Conservation (phyloP, 164 flowering plant genomes). For the Umbellularia californica region DNA sequence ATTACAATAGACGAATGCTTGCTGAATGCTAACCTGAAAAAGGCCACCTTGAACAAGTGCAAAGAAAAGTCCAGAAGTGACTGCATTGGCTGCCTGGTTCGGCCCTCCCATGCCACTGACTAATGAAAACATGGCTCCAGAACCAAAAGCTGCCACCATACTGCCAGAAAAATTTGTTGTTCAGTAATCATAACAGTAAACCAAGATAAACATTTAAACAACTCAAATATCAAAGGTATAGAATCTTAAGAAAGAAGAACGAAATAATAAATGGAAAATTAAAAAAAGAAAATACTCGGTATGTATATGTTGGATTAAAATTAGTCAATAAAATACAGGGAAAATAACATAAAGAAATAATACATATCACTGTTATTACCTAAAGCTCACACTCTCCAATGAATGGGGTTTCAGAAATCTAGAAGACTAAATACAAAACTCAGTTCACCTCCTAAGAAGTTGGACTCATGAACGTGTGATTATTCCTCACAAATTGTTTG, state of each 20-base stretch:
- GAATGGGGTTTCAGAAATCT: neutral
- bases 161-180: slow-evolving; percentile 39
- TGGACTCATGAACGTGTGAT: too few relatives aligned
- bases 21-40: slow-evolving; percentile 55
- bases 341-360: neutral
- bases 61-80: slow-evolving; percentile 82
- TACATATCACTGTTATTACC: neutral
- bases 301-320: neutral
- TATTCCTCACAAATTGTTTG: too few relatives aligned
- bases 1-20: neutral
- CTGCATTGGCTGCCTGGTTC: slow-evolving; percentile 56
- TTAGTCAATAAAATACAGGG: neutral
- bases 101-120: slow-evolving; percentile 96
- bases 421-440: neutral
- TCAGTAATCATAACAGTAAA: neutral
- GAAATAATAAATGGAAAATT: neutral
- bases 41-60: slow-evolving; percentile 89
- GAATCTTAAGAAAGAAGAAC: neutral
- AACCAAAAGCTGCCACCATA: slow-evolving; percentile 97
- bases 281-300: neutral
- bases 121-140: slow-evolving; percentile 86
- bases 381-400: neutral
- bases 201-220: neutral
- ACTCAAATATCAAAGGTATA: neutral
- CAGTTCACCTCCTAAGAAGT: too few relatives aligned